Conservation (phyloP, 2,329 filamentous ascomycete species). For the Colletotrichum lentis region DNA sequence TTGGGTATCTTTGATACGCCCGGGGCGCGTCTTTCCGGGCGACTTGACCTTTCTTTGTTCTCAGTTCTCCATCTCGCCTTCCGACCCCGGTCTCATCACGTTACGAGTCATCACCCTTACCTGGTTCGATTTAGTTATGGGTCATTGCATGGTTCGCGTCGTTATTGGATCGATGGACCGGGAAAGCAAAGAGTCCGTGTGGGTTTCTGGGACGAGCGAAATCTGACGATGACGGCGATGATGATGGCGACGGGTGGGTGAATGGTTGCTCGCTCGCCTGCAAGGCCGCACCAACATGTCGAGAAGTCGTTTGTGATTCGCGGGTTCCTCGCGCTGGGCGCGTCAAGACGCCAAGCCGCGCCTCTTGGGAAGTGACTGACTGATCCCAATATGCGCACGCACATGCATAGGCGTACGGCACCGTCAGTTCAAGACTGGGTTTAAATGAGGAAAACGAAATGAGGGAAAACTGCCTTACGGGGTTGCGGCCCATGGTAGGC, state of each 20-base stretch:
- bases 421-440: background rate
- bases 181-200: background rate
- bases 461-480: slow-evolving; percentile 36
- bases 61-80: slow-evolving; percentile 18
- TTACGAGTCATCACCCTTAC: slow-evolving; percentile 24
- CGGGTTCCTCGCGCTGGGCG: slow-evolving; percentile 3
- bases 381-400: slow-evolving; percentile 22
- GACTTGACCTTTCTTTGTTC: background rate
- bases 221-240: background rate
- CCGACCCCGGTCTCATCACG: slow-evolving; percentile 16
- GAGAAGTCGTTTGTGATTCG: slow-evolving; percentile 3
- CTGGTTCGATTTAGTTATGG: background rate
- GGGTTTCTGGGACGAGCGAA: background rate
- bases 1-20: slow-evolving; percentile 10
- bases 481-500: slow-evolving; percentile 15
- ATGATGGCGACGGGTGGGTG: slow-evolving; percentile 8
- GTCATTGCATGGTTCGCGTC: background rate
- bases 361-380: slow-evolving; percentile 8
- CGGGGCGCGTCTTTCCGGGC: slow-evolving; percentile 7
- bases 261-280: slow-evolving; percentile 2
- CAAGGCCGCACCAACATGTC: slow-evolving; percentile 15
- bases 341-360: slow-evolving; percentile 25
- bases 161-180: background rate
- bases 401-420: slow-evolving; percentile 18
- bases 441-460: slow-evolving; percentile 19